Base-by-base conservation (phyloP, 805 yeast genomes). In the Suhomyces emberorum region DNA sequence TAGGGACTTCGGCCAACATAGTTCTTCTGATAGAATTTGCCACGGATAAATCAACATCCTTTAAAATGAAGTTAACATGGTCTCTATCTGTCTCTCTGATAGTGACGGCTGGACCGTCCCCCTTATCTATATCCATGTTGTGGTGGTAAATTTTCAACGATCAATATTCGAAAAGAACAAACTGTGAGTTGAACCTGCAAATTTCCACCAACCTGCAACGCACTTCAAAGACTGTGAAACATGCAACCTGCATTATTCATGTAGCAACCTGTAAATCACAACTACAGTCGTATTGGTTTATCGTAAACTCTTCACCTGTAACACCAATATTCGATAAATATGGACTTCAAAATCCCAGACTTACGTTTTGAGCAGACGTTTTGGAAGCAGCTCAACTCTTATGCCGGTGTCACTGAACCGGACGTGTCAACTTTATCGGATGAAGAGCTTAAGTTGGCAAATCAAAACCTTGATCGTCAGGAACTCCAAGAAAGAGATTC, bases 1-100 rank as follows among this genome's bases (percentile, higher is more conserved):
- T 93, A 22, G 98, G 98, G 39, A 93, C 93, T 62, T 93, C 99
- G 2, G 96, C 89, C 43, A 93, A 70, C 87, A 93, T 89, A 27
- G 84, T 79, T 59, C 99, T 74, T 50, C 99, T 76, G 25, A 93
- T 49, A 11, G 98, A 85, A 71, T 93, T 93, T 14, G 98, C 98
- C 54, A 91, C 68, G 48, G 96, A 77, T 41, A 93, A 63, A 57
- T 91, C 97, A 22, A 88, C 89, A 54, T 88, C 88, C 30, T 86
- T 76, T 38, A 93, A 63, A 25, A 91, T 87, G 54, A 93, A 84
- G 61, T 93, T 95, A 44, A 93, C 97, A 54, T 79, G 84, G 55
- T 91, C 97, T 46, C 74, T 72, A 32, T 83, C 88, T 14, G 91
- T 80, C 54, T 81, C 81, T 62, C 97, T 80, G 58, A 93, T 91